Base-by-base conservation (phyloP, 2,329 filamentous ascomycete species). In the Colletotrichum brevisporum region DNA sequence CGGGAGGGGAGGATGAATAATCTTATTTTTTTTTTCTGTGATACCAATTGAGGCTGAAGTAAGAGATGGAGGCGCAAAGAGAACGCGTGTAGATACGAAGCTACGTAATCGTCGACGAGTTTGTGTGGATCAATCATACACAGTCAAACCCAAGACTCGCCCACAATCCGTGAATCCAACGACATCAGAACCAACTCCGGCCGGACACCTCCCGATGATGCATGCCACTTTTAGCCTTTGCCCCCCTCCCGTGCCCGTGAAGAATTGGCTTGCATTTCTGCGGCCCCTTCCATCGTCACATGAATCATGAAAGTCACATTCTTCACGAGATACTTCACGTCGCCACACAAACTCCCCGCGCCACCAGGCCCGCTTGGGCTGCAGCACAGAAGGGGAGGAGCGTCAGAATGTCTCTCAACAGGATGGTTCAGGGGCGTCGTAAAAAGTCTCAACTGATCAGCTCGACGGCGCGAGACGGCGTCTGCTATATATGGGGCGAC, bases 391-490 rank as follows among this genome's bases (percentile, higher is more conserved):
- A 8, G 12, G 31, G 39, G 26, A 21, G 39, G 26, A 47, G 50
- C 6, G n/a, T 13, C 16, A 41, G n/a, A 47, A 51, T 51, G 50
- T 62, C 63, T 62, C 57, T 62, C 10, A 41, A 48, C 50, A 66
- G 61, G 60, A 41, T 62, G 63, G 48, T 24, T 62, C 63, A 66
- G 63, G 63, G 63, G 41, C 13, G 63, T 43, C 50, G 50, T n/a
- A 48, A 57, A 45, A 67, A 43, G 58, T 67, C 64, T 63, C 64
- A 56, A 47, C 43, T 57, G 64, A 63, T 63, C 58, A 12, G 26
- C 64, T 36, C 26, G 12, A 39, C 58, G 64, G 64, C 64, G 64
- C 52, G 52, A 63, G 58, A 67, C 64, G 64, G 58, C 51, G 58
- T 52, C 58, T 45, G 26, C 21, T 21, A 45, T 43, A 45, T 43